A percentile compares a stretch with the other conserved stretches of the same genome.
These are phyloP conservation scores for Fusarium temperatum DNA, from an alignment of 2,329 filamentous ascomycete species.

Conservation along the genomic window DNA sequence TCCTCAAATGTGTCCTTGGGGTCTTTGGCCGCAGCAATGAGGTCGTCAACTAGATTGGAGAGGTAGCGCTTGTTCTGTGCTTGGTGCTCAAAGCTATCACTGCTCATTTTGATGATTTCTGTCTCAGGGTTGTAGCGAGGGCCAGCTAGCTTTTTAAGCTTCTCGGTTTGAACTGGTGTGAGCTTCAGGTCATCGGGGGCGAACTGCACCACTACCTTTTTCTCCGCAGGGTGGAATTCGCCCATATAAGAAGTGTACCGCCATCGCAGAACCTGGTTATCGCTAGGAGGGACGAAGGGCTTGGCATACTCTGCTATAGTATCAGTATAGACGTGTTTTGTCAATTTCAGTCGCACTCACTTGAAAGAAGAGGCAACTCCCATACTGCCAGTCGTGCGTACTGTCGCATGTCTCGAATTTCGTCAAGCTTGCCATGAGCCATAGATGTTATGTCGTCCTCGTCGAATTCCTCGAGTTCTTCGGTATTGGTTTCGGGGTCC, in stretches of 20 bases:
- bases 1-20: conserved; percentile 84
- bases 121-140: conserved; percentile 86
- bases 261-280: conserved; percentile 82
- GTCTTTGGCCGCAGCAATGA: conserved; percentile 82
- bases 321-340: conserved; percentile 13
- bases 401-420: conserved; percentile 87
- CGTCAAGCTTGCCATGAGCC: conserved; percentile 87
- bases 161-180: conserved; percentile 73
- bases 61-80: conserved; percentile 98
- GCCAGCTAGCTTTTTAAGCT: conserved; percentile 88
- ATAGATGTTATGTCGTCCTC: conserved; percentile 86
- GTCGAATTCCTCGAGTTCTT: conserved; percentile 71
- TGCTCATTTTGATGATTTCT: conserved; percentile 86
- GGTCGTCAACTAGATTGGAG: conserved; percentile 75
- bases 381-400: conserved; percentile 89
- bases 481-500: conserved; percentile 57
- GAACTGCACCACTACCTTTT: conserved; percentile 95
- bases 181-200: conserved; percentile 77
- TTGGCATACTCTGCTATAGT: conserved; percentile 76
- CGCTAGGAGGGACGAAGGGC: conserved; percentile 77
- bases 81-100: conserved; percentile 86
- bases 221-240: conserved; percentile 88
- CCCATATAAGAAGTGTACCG: conserved; percentile 97
- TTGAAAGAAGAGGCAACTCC: conserved; percentile 92
- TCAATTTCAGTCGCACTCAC: conserved; percentile 62